These are phyloP conservation scores for Trebouxiophyceae sp. DNA, from an alignment of 163 green algal species.

Conservation along the genomic window DNA sequence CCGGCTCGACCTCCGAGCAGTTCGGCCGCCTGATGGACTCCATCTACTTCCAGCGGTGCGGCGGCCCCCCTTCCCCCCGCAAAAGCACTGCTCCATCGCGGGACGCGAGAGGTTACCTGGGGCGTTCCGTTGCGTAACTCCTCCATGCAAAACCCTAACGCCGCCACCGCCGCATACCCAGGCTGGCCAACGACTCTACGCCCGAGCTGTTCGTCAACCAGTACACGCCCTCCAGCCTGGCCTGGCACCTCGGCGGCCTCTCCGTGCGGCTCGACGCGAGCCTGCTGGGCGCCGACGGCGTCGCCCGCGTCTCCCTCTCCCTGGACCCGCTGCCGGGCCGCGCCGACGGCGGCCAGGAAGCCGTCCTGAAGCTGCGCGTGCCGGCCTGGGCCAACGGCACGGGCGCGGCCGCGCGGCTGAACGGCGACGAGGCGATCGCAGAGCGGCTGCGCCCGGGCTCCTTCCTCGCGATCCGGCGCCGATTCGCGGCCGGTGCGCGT, in stretches of 20 bases:
- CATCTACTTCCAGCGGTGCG: constrained; percentile 51
- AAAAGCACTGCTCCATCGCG: neutral
- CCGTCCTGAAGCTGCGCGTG: constrained; percentile 29
- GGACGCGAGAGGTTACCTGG: too few species aligned
- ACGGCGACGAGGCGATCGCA: neutral
- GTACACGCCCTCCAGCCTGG: constrained; percentile 33
- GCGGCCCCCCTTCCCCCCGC: neutral
- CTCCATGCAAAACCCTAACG: too few species aligned
- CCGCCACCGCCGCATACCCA: neutral
- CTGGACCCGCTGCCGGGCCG: neutral
- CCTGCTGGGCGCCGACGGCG: constrained; percentile 1
- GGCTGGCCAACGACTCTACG: neutral
- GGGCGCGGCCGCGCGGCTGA: constrained; percentile 2
- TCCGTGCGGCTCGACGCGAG: neutral
- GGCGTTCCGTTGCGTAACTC: neutral
- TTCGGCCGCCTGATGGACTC: constrained; percentile 59
- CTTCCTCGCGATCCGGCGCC: constrained; percentile 4
- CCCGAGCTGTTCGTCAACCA: constrained; percentile 57
- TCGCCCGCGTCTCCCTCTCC: constrained; percentile 2
- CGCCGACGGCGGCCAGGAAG: constrained; percentile 1
- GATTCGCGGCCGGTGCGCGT: neutral
- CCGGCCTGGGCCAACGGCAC: constrained; percentile 18
- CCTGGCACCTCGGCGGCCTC: constrained; percentile 30
- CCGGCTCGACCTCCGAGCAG: constrained; percentile 45
- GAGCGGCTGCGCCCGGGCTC: neutral